A percentile compares a stretch with the other conserved stretches of the same genome.
Evolutionary conservation across 2,329 filamentous ascomycete genomes (phyloP).

Genomic region (Cladobotryum protrusum): DNA sequence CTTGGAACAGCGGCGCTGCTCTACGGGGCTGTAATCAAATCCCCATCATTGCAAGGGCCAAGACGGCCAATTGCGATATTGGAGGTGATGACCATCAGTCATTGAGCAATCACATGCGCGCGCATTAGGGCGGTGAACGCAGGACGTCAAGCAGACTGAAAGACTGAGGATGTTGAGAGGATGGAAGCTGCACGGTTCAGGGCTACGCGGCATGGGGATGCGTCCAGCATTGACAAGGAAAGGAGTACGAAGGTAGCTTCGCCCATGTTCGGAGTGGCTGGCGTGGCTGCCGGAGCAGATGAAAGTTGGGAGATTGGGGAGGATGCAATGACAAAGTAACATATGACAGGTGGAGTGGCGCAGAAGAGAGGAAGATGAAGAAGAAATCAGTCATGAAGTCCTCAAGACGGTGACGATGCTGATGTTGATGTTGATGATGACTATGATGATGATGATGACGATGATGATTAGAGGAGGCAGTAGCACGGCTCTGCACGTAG

Average conservation of each 20-base stretch:
- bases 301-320: constrained; percentile 16
- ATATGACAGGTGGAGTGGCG: constrained; percentile 21
- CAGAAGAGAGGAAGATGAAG: constrained; percentile 16
- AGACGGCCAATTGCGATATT: not conserved
- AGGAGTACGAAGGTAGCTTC: constrained; percentile 12
- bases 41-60: no score
- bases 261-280: constrained; percentile 15
- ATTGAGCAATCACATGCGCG: constrained; percentile 3
- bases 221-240: constrained; percentile 19
- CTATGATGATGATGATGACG: not conserved
- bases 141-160: constrained; percentile 24
- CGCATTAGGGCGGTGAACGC: constrained; percentile 27
- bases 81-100: not conserved
- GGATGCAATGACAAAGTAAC: constrained; percentile 11
- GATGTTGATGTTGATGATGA: constrained; percentile 2
- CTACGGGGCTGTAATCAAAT: constrained; percentile 6
- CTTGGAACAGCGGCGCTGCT: constrained; percentile 22
- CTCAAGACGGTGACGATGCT: constrained; percentile 2
- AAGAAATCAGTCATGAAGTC: constrained; percentile 12
- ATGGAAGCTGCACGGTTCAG: constrained; percentile 11
- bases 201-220: constrained; percentile 10
- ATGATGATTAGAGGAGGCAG: not conserved
- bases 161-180: constrained; percentile 20
- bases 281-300: constrained; percentile 21
- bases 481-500: constrained; percentile 1